Conservation (phyloP, 78 protist genomes). For the Protostelium mycophagum region DNA sequence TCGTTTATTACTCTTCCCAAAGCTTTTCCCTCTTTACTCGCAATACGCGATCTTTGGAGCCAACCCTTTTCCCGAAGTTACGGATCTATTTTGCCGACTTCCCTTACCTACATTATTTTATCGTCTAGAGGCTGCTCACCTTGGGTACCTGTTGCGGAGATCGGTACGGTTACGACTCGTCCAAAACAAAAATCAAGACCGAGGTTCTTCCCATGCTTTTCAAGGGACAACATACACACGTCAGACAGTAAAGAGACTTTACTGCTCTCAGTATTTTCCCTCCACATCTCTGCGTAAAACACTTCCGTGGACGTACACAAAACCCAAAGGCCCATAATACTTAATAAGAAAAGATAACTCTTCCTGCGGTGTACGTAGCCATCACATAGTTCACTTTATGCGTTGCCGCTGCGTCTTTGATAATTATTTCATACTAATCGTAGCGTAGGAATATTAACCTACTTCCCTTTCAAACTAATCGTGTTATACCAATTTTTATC, state of each 20-base stretch:
- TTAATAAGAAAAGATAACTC: slow-evolving; percentile 82
- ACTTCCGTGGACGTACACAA: slow-evolving; percentile 15
- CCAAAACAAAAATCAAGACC: slow-evolving; percentile 2
- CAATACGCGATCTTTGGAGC: slow-evolving; percentile 72
- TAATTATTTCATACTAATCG: background rate
- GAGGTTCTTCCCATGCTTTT: slow-evolving; percentile 57
- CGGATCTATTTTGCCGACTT: slow-evolving; percentile 93
- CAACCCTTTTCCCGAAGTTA: slow-evolving; percentile 91
- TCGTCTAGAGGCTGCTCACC: slow-evolving; percentile 89
- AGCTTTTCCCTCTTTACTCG: slow-evolving; percentile 12
- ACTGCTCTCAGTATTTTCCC: slow-evolving; percentile 15
- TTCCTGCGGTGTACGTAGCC: slow-evolving; percentile 49
- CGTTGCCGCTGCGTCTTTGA: background rate
- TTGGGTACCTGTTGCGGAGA: slow-evolving; percentile 93
- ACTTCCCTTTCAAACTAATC: slow-evolving; percentile 76
- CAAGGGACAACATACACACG: slow-evolving; percentile 53
- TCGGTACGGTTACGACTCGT: slow-evolving; percentile 64
- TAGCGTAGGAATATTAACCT: slow-evolving; percentile 81
- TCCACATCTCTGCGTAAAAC: slow-evolving; percentile 41
- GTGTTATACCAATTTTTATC: background rate
- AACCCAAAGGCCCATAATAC: slow-evolving; percentile 30
- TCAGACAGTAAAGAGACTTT: slow-evolving; percentile 16
- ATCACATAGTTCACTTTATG: slow-evolving; percentile 28
- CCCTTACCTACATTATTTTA: slow-evolving; percentile 89
- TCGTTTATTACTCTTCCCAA: background rate